Base-by-base conservation (phyloP, 2,329 filamentous ascomycete species). In the Pseudofabraea citricarpa region DNA sequence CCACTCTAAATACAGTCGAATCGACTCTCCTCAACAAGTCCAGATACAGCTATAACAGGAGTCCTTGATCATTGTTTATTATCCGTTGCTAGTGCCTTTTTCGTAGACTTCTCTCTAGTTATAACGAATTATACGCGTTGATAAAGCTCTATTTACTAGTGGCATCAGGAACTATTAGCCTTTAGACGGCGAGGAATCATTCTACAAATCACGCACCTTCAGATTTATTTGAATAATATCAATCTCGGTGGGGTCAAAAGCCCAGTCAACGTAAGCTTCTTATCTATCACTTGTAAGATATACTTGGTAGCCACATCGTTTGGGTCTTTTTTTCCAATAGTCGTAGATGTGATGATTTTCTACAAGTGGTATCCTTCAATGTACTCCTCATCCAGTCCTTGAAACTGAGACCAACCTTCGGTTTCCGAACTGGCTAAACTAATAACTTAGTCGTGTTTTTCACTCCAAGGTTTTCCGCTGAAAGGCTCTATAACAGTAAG, bases 261-360 rank as follows among this genome's bases (percentile, higher is more conserved):
- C 79, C 15, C 90, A 81, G 54, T 75, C 81, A 31, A 87, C 81
- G 3, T 81, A 87, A 57, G 85, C 89, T 65, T 90, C 85, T 6
- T 82, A 79, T 4, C 87, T 87, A 53, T 91, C 87, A 22, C 78
- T 68, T 1, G 83, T 85, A 39, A 86, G 76, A 52, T 90, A 85
- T 6, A 85, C 83, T 9, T 77, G 73, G 37, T 90, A 77, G 4
- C 82, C 80, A 44, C 87, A 81, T 63, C 87, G 87, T 56, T 74
- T 75, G 20, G 91, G 70, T 58, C 88, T 89, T 59, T 86, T 85
- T 43, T 79, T 72, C 37, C 91, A 67, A 45, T 88, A 88, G 55
- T 89, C 85, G 61, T 90, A 90, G 53, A 90, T 84, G 3, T 76
- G 74, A 56, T 93, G 90, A 60, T 91, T 87, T 62, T 93, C 87